Evolutionary conservation across 192 early-diverging fungal species (phyloP).

Genomic region (Coemansia sp.): DNA sequence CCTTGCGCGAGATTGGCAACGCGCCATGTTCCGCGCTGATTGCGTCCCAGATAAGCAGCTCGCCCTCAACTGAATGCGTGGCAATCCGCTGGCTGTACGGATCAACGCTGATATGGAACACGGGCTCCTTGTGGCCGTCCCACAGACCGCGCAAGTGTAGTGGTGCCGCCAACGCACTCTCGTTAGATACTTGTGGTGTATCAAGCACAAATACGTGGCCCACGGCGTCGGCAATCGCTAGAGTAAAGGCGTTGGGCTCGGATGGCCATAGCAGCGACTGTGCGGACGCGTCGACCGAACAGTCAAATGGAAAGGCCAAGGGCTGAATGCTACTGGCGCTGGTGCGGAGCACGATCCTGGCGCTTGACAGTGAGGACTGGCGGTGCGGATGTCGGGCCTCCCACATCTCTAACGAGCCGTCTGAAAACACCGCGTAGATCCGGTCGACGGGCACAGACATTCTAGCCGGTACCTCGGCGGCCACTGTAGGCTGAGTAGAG

Average conservation of each 20-base stretch:
- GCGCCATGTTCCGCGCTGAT: background rate
- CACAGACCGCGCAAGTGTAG: slow-evolving; percentile 24
- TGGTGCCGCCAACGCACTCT: background rate
- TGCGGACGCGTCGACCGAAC: background rate
- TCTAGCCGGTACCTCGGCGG: background rate
- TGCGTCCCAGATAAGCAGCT: slow-evolving; percentile 47
- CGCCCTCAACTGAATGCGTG: slow-evolving; percentile 41
- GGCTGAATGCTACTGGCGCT: background rate
- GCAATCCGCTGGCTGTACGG: slow-evolving; percentile 46
- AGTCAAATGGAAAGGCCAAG: background rate
- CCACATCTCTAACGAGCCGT: slow-evolving; percentile 43
- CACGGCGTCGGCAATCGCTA: slow-evolving; percentile 27
- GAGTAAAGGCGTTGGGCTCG: background rate
- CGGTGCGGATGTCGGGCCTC: background rate
- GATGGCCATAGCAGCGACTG: slow-evolving; percentile 15
- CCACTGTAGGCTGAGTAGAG: background rate
- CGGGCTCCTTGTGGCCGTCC: slow-evolving; percentile 45
- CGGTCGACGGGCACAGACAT: background rate
- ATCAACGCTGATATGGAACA: slow-evolving; percentile 52
- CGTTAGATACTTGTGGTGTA: background rate
- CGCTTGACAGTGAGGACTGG: background rate
- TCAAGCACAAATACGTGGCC: slow-evolving; percentile 36
- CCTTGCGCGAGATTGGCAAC: slow-evolving; percentile 26
- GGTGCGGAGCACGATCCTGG: slow-evolving; percentile 6
- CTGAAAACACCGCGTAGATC: slow-evolving; percentile 23